Conservation (phyloP, 106 monocot species). For the Acorus gramineus region DNA sequence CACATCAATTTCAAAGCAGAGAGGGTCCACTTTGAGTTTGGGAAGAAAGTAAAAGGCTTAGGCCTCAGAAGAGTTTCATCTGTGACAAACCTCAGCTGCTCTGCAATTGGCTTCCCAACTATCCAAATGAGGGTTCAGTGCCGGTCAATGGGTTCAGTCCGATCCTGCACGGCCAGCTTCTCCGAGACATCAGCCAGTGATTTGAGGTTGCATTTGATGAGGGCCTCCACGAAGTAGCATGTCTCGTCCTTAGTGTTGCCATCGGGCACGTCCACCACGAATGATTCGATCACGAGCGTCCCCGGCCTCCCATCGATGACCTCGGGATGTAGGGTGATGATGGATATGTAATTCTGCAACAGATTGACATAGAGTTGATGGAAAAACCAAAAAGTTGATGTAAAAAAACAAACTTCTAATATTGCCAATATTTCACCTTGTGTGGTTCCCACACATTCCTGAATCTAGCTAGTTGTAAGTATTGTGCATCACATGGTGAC, state of each 20-base stretch:
- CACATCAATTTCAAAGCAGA: no score
- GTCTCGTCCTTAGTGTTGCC: slow-evolving; percentile 93
- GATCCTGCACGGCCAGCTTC: slow-evolving; percentile 50
- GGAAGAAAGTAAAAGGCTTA: no score
- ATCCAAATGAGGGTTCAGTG: no score
- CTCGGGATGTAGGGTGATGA: slow-evolving; percentile 71
- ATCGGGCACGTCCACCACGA: slow-evolving; percentile 79
- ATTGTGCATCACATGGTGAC: no score
- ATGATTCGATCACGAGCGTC: slow-evolving; percentile 78
- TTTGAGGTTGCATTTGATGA: slow-evolving; percentile 89
- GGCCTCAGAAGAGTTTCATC: no score
- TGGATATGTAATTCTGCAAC: slow-evolving; percentile 80
- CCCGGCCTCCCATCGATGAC: slow-evolving; percentile 62
- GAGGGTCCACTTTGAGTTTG: no score
- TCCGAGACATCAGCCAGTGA: slow-evolving; percentile 72
- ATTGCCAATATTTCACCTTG: no score
- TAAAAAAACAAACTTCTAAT: background rate
- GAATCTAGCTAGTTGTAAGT: no score
- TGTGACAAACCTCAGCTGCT: no score
- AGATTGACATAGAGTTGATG: background rate
- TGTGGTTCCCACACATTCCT: no score
- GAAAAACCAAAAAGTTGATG: background rate
- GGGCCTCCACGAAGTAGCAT: slow-evolving; percentile 64
- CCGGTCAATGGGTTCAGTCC: slow-evolving; percentile 19
- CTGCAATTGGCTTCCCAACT: no score